Evolutionary conservation across 2,329 filamentous ascomycete genomes (phyloP), one percentile per base, ranked within the genome.

Genomic region (Sporothrix pallida): DNA sequence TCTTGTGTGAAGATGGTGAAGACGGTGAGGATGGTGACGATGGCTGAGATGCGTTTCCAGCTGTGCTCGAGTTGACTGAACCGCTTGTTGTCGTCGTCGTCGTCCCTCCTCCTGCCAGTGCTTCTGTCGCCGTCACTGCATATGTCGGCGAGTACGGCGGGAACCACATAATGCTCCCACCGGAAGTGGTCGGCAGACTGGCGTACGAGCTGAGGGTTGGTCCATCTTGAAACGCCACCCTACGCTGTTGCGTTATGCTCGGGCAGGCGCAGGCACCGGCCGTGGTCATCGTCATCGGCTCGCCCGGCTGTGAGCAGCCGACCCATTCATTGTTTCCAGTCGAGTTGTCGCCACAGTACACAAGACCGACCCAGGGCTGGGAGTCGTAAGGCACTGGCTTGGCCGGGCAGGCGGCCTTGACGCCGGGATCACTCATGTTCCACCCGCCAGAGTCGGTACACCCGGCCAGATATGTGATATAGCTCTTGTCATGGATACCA

Each of bases 391-490:
- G 63, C 2, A 20, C 20, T 1, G 65, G 75, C 75, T 83, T 84
- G 73, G 80, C 62, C 0, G 82, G 82, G 73, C 82, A 84, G 70
- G 75, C 80, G 17, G n/a, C 15, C 15, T 37, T 12, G 9, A 46
- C 37, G 2, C 44, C 68, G 1, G 48, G 26, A 17, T 65, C 46
- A n/a, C 31, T 31, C 3, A 58, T 46, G 65, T 80, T 77, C 15
- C 75, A 60, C 73, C 83, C 83, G 1, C 75, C 71, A 1, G 75
- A 74, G 56, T 83, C 81, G 31, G 79, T 82, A 75, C 82, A 83
- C 13, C 81, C 82, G 3, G 81, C 79, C 17, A 81, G 77, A 52
- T 83, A 84, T 2, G 82, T 84, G 20, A 78, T 73, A n/a, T 78
- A 79, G 74, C 75, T 81, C 73, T 76, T 78, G 52, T 75, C 76